These are phyloP conservation scores for Colletotrichum cordylinicola DNA, from an alignment of 2,329 filamentous ascomycete species.

Conservation along the genomic window DNA sequence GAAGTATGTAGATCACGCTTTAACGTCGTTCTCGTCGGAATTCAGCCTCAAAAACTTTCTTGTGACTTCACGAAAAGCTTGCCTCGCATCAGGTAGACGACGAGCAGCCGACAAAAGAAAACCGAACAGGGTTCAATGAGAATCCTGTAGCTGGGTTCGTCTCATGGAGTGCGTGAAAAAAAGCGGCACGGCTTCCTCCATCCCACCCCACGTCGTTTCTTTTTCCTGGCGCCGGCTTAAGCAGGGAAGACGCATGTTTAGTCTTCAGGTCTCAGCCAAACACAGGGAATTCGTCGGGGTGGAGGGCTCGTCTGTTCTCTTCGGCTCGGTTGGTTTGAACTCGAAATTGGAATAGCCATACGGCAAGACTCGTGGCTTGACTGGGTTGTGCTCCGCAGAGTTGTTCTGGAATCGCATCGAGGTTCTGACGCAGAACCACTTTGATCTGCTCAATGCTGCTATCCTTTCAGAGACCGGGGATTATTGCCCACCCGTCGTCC, in stretches of 20 bases:
- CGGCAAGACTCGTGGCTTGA: not conserved
- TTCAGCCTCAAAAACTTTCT: constrained; percentile 20
- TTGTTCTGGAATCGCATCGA: not conserved
- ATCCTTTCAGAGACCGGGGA: not conserved
- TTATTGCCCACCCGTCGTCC: not conserved
- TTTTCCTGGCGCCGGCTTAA: constrained; percentile 8
- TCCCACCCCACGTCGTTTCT: constrained; percentile 16
- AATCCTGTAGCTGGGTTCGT: not conserved
- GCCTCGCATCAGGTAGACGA: not conserved
- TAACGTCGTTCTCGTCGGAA: not conserved
- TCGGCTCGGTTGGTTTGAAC: not conserved
- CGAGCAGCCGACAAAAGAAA: constrained; percentile 1
- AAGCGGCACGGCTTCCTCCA: not conserved
- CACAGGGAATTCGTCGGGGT: not conserved
- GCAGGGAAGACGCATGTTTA: constrained; percentile 14
- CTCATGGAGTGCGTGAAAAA: not conserved
- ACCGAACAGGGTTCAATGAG: not conserved
- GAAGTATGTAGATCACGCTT: not conserved
- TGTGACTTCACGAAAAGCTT: not conserved
- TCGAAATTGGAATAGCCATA: not conserved
- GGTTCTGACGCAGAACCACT: not conserved
- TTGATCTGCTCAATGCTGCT: not conserved
- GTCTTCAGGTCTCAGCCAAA: constrained; percentile 8
- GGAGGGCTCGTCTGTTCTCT: not conserved
- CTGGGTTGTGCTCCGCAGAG: not conserved